Evolutionary conservation across 306 rosid species (phyloP).

Genomic region (Medicago lupulina): DNA sequence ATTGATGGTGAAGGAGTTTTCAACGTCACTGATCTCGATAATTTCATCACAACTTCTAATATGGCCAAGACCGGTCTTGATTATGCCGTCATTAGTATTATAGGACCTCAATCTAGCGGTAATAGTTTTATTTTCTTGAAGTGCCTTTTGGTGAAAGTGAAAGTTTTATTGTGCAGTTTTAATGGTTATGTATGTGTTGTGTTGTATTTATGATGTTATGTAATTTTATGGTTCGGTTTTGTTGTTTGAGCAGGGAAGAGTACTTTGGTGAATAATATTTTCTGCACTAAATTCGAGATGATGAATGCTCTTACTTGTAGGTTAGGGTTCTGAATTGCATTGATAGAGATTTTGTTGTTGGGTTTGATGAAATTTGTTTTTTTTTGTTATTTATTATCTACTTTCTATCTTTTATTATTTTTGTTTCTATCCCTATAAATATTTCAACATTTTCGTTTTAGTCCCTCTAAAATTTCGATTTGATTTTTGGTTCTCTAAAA

Average conservation of each 20-base stretch:
- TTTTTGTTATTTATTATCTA: too few species aligned
- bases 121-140: neutral
- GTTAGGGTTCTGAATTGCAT: slow-evolving; percentile 46
- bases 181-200: too few species aligned
- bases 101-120: slow-evolving; percentile 99
- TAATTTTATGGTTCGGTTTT: slow-evolving; percentile 4
- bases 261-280: slow-evolving; percentile 84
- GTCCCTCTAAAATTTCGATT: too few species aligned
- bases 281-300: slow-evolving; percentile 79
- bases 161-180: slow-evolving; percentile 27
- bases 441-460: too few species aligned
- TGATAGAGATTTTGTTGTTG: slow-evolving; percentile 6
- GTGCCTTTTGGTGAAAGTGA: slow-evolving; percentile 18
- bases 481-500: too few species aligned
- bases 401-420: too few species aligned
- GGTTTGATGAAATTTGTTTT: neutral
- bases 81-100: slow-evolving; percentile 81
- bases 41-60: slow-evolving; percentile 53
- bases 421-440: too few species aligned
- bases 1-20: slow-evolving; percentile 74
- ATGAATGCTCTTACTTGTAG: slow-evolving; percentile 94
- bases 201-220: too few species aligned
- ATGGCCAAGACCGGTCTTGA: slow-evolving; percentile 71
- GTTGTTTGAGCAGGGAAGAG: slow-evolving; percentile 76
- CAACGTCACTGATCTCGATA: slow-evolving; percentile 66